These are phyloP conservation scores for Petunia secreta DNA, from an alignment of 257 asterid species.

Conservation along the genomic window DNA sequence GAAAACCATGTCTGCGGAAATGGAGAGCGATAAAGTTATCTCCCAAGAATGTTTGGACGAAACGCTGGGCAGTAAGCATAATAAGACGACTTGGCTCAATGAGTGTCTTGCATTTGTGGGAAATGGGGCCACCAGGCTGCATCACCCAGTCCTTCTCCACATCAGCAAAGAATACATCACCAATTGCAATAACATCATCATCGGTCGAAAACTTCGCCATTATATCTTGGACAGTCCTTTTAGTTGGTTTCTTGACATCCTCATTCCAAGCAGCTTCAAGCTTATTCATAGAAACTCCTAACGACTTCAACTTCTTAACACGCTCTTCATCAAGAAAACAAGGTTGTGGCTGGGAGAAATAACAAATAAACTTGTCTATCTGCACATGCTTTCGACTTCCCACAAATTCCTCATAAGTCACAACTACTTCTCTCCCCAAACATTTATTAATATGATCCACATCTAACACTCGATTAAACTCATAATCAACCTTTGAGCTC, in stretches of 20 bases:
- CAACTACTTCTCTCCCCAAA: constrained; percentile 76
- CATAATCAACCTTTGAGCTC: constrained; percentile 82
- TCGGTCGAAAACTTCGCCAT: constrained; percentile 60
- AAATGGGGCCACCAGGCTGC: constrained; percentile 98
- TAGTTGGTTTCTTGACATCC: constrained; percentile 83
- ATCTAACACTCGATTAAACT: constrained; percentile 76
- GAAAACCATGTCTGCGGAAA: constrained; percentile 95
- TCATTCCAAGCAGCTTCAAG: constrained; percentile 81
- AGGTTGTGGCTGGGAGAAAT: constrained; percentile 83
- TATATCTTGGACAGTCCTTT: constrained; percentile 66
- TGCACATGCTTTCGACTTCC: constrained; percentile 69
- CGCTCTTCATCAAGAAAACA: constrained; percentile 90
- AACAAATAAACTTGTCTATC: constrained; percentile 76
- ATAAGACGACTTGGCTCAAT: constrained; percentile 93
- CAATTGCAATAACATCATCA: constrained; percentile 86
- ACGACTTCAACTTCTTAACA: constrained; percentile 77
- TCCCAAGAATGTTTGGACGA: constrained; percentile 92
- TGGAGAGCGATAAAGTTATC: constrained; percentile 86
- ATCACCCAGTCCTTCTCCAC: constrained; percentile 87
- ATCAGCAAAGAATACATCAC: constrained; percentile 96
- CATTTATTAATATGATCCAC: constrained; percentile 85
- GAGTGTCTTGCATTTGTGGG: constrained; percentile 81
- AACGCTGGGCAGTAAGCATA: constrained; percentile 91
- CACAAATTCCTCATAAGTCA: constrained; percentile 81
- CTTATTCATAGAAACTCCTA: constrained; percentile 75